Base-by-base conservation (phyloP, 495 filamentous ascomycete genomes). In the Penicillium arizonense region DNA sequence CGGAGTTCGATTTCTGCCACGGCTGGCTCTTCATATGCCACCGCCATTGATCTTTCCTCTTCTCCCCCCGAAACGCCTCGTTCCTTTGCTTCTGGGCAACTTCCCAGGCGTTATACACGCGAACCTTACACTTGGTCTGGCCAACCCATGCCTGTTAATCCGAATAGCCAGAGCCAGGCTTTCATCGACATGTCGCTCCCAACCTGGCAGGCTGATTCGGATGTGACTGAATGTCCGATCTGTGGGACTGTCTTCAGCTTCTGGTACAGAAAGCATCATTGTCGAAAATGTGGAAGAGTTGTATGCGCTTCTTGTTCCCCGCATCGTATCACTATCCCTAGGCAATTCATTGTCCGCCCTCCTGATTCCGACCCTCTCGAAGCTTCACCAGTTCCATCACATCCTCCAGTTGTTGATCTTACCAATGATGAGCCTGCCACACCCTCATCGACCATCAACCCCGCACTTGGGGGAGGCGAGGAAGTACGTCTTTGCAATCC, bases 261-360 rank as follows among this genome's bases (percentile, higher is more conserved):
- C 59, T 96, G 88, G 79, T 83, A 90, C 65, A 79, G 92, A 47
- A 94, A 93, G 62, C 92, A 97, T 67, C 92, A 97, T 64, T 97
- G 92, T 71, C 91, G 92, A 46, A 97, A 96, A 76, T 98, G 94
- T 69, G 94, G 94, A 6, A 81, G 92, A 26, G 95, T 98, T 1
- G 95, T 98, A 12, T 98, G 94, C 67, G 82, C 86, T 47, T 72
- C 81, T 14, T 98, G 94, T 70, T 97, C 95, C 4, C 94, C 95
- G 4, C 93, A 97, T 68, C 84, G 89, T 36, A 97, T 98, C 63
- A 96, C 87, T 1, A 96, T 98, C 50, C 95, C 94, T 1, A 80
- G 89, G 47, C 89, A 94, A 53, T 97, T 87, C 64, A 94, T 97
- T 44, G 94, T 98, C 13, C 88, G 86, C 37, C 91, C 91, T 1